Evolutionary conservation across 1,139 yeast species (phyloP).

Genomic region (Spathaspora sp.): DNA sequence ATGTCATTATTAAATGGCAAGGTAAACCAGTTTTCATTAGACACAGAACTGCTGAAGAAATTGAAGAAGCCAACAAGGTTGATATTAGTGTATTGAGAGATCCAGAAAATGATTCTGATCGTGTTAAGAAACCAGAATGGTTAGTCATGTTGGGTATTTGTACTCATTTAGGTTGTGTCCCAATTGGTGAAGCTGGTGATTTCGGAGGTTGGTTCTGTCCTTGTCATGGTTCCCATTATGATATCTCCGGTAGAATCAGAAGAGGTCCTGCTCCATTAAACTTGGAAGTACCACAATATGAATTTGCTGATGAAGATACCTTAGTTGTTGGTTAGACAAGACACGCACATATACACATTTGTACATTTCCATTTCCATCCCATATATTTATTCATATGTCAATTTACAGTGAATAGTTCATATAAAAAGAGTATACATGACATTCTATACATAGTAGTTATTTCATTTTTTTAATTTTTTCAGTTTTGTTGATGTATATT

Average conservation of each 20-base stretch:
- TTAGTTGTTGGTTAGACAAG: conserved; percentile 62
- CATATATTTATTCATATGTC: neutral
- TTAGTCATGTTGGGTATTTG: conserved; percentile 98
- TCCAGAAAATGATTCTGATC: conserved; percentile 89
- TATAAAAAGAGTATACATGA: conserved; percentile 2
- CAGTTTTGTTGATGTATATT: conserved; percentile 10
- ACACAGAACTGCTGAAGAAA: conserved; percentile 94
- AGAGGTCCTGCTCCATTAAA: conserved; percentile 99
- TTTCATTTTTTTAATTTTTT: conserved; percentile 1
- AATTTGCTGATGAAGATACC: conserved; percentile 73
- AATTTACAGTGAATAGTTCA: neutral
- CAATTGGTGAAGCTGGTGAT: conserved; percentile 99
- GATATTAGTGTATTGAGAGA: conserved; percentile 81
- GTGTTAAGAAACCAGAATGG: conserved; percentile 98
- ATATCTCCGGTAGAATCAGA: conserved; percentile 99
- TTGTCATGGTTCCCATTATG: conserved; percentile 99
- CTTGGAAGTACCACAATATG: conserved; percentile 94
- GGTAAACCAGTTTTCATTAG: conserved; percentile 99
- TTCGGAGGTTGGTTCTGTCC: conserved; percentile 99
- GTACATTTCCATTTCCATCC: neutral
- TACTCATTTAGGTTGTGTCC: conserved; percentile 99
- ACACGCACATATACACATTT: neutral
- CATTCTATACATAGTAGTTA: conserved; percentile 4
- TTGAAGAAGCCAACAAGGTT: conserved; percentile 87
- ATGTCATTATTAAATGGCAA: conserved; percentile 98